A percentile compares a stretch with the other conserved stretches of the same genome.
These are phyloP conservation scores for Lichtheimia ornata DNA, from an alignment of 371 early-diverging fungal species.

Conservation along the genomic window DNA sequence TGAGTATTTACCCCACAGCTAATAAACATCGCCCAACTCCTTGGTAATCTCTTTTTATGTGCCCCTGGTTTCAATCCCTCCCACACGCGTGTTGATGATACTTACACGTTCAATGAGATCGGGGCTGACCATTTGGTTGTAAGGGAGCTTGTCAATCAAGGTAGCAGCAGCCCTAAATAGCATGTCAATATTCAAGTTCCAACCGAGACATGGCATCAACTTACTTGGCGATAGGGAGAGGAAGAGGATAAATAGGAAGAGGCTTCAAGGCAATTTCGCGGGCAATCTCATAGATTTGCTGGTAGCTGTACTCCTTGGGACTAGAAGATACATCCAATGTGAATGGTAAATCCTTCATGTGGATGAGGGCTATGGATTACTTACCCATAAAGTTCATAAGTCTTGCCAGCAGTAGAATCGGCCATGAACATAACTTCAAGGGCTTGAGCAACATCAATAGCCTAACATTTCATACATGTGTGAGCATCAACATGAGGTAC, in stretches of 20 bases:
- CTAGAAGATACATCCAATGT: not conserved
- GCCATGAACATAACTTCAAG: slow-evolving; percentile 75
- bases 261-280: slow-evolving; percentile 71
- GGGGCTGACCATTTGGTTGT: slow-evolving; percentile 51
- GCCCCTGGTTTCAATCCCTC: too few relatives aligned
- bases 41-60: not conserved
- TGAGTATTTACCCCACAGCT: not conserved
- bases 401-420: slow-evolving; percentile 78
- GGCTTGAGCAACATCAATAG: slow-evolving; percentile 87
- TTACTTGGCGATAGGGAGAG: slow-evolving; percentile 71
- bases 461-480: slow-evolving; percentile 33
- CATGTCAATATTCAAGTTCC: not conserved
- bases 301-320: slow-evolving; percentile 74
- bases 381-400: slow-evolving; percentile 89
- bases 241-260: slow-evolving; percentile 64
- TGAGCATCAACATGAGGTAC: not conserved
- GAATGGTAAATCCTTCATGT: not conserved
- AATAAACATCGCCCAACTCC: not conserved
- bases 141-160: slow-evolving; percentile 47
- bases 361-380: not conserved
- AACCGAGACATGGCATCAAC: slow-evolving; percentile 1
- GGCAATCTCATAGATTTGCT: slow-evolving; percentile 77
- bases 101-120: slow-evolving; percentile 55
- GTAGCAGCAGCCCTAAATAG: slow-evolving; percentile 36
- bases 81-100: too few relatives aligned